Base-by-base conservation (phyloP, 1,139 yeast genomes). In the Spathaspora sp. region DNA sequence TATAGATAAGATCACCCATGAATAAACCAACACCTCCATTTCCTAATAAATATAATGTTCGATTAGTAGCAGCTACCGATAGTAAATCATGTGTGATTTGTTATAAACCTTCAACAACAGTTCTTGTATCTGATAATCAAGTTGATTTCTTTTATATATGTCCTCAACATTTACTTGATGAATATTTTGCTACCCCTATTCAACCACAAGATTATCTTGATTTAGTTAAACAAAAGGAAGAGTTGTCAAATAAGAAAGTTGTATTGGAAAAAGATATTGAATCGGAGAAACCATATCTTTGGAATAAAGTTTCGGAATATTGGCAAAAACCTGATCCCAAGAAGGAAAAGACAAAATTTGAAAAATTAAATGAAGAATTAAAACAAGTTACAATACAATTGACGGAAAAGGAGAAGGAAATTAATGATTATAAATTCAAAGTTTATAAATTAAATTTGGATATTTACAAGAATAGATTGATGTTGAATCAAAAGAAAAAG, bases 131-230 rank as follows among this genome's bases (percentile, higher is more conserved):
- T 2, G 65, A 64, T 2, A 69, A 67, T 47, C 64, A 74, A 55
- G 67, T 72, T 3, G 93, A 86, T 60, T 86, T 82, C 71, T 84
- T 88, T 60, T 86, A 85, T 59, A 72, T 80, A 1, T 88, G 95
- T 60, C 78, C 74, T 23, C 55, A 71, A n/a, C 95, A 87, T 63
- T 63, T 87, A 41, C 64, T 62, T 15, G 95, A 87, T 56, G 63
- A 72, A 1, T 71, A 75, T n/a, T 86, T 86, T 63, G 89, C 87
- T 2, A 62, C 65, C 2, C 81, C 87, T 0, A 56, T 76, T 2
- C 67, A 70, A 34, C 76, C 75, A 9, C 68, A 72, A 1, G 81
- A 72, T 8, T 84, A 81, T 51, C 58, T 65, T 5, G 70, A 66
- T 3, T 73, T 82, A 5, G 58, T 71, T 24, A 58, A 57, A n/a